Evolutionary conservation across 306 rosid genomes (phyloP).

Genomic region (Sindora glabra): DNA sequence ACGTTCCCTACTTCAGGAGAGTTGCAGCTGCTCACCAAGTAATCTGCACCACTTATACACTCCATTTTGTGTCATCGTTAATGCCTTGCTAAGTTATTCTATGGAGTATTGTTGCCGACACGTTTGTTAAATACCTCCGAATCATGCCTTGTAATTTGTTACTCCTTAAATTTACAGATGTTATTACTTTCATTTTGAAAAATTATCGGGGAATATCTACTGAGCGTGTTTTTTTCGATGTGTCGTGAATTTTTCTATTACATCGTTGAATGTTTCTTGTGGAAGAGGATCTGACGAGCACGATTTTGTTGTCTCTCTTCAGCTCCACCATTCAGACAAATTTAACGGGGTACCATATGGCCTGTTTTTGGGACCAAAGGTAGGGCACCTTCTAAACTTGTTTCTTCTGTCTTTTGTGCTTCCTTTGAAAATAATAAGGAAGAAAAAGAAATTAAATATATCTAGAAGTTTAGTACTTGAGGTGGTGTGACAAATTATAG

Average conservation of each 20-base stretch:
- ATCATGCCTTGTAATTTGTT: too few relatives aligned
- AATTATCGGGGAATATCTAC: too few relatives aligned
- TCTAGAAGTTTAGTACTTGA: too few relatives aligned
- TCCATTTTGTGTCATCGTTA: background rate
- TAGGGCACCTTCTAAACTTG: slow-evolving; percentile 3
- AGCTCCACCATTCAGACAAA: slow-evolving; percentile 95
- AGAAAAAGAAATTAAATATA: too few relatives aligned
- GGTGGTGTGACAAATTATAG: too few relatives aligned
- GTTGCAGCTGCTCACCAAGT: slow-evolving; percentile 96
- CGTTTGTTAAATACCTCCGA: too few relatives aligned
- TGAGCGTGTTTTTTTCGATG: too few relatives aligned
- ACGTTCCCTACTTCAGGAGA: slow-evolving; percentile 83
- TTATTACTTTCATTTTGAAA: too few relatives aligned
- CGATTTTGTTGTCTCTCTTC: slow-evolving; percentile 25
- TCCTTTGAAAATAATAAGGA: background rate
- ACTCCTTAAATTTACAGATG: background rate
- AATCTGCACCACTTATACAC: background rate
- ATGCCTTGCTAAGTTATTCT: too few relatives aligned
- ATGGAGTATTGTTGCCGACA: too few relatives aligned
- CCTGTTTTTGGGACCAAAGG: slow-evolving; percentile 92
- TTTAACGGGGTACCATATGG: slow-evolving; percentile 94
- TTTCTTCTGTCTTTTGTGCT: background rate
- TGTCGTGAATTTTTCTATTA: too few relatives aligned
- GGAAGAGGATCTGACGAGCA: slow-evolving; percentile 4
- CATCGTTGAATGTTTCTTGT: background rate